A percentile compares a stretch with the other conserved stretches of the same genome.
Conservation (phyloP, 768 basidiomycete genomes). For the Leccinum variicolor region DNA sequence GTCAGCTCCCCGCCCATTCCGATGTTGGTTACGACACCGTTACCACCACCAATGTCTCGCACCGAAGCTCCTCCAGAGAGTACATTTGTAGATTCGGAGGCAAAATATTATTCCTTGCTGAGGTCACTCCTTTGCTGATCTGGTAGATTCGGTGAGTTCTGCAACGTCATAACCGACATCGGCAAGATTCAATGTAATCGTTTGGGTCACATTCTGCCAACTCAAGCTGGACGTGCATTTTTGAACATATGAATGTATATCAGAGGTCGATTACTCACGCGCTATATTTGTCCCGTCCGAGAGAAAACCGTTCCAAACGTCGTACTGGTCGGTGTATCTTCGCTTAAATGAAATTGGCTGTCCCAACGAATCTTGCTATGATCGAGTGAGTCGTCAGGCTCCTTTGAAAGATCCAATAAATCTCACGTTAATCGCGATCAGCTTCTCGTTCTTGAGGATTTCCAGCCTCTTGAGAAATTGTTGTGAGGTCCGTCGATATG, state of each 20-base stretch:
- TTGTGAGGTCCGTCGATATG: slow-evolving; percentile 11
- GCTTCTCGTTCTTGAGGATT: slow-evolving; percentile 5
- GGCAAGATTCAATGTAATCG: no score
- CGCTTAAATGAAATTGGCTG: not conserved
- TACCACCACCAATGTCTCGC: not conserved
- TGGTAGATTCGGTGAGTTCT: slow-evolving; percentile 3
- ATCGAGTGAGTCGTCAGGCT: not conserved
- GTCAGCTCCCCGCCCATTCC: slow-evolving; percentile 7
- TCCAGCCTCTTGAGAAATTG: not conserved
- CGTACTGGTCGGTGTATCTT: no score
- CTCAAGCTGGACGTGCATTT: no score
- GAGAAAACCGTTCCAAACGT: no score
- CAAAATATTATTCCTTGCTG: not conserved
- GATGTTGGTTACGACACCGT: not conserved
- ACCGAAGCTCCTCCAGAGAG: not conserved
- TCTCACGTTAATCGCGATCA: slow-evolving; percentile 10
- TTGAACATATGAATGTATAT: no score
- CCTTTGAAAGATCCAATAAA: not conserved
- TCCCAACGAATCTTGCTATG: slow-evolving; percentile 13
- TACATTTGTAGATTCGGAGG: not conserved
- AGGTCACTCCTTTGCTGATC: not conserved
- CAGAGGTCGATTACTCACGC: no score
- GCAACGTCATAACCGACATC: slow-evolving; percentile 3
- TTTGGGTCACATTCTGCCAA: no score
- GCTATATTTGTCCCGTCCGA: no score